Evolutionary conservation across 768 basidiomycete genomes (phyloP).

Genomic region (Leccinellum luteum): DNA sequence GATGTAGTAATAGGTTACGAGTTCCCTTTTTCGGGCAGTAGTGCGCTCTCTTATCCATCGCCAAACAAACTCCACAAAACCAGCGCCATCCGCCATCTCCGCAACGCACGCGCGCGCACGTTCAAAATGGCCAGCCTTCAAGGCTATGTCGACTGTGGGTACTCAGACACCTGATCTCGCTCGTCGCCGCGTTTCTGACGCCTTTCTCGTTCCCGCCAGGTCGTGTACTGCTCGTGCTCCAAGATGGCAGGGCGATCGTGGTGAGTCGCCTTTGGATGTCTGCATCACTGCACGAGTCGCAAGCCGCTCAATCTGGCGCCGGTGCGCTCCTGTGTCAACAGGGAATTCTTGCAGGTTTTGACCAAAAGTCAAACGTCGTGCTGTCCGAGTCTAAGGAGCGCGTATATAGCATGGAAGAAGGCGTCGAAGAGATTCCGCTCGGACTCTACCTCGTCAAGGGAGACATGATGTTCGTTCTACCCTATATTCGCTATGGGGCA

Average conservation of each 20-base stretch:
- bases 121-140: constrained; percentile 56
- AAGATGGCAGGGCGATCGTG: constrained; percentile 94
- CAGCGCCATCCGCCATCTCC: constrained; percentile 2
- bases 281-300: background rate
- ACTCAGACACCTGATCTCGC: background rate
- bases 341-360: constrained; percentile 90
- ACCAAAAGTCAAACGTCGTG: constrained; percentile 95
- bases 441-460: constrained; percentile 98
- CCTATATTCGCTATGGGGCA: background rate
- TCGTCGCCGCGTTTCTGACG: background rate
- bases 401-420: constrained; percentile 86
- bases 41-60: background rate
- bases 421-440: constrained; percentile 90
- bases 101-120: constrained; percentile 17
- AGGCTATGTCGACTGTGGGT: constrained; percentile 85
- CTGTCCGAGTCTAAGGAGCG: constrained; percentile 93
- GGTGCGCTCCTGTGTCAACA: constrained; percentile 29
- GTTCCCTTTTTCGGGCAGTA: background rate
- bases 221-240: constrained; percentile 26
- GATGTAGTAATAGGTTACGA: too few species aligned
- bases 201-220: background rate
- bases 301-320: background rate
- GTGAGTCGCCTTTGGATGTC: constrained; percentile 62
- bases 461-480: constrained; percentile 87
- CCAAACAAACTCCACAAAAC: background rate